A percentile compares a stretch with the other conserved stretches of the same genome.
phyloP scores from a whole-genome alignment of 352 stramenopile genomes.

The Pythium biforme region DNA sequence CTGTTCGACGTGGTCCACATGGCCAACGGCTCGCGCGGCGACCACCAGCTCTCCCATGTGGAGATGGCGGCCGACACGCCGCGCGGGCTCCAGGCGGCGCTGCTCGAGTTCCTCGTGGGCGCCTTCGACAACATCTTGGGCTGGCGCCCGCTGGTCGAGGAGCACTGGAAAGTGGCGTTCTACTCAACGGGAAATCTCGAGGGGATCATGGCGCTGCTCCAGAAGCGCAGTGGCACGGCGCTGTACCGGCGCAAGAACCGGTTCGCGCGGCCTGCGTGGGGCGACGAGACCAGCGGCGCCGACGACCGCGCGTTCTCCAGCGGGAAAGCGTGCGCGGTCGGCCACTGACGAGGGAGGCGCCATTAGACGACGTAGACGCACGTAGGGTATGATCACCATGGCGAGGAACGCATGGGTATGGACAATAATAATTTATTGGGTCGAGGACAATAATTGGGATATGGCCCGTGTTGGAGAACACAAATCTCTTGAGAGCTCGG shows the following conservation, averaged over 20 bases:
- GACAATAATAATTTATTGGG: neutral
- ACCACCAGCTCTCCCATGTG: constrained; percentile 32
- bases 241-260: constrained; percentile 29
- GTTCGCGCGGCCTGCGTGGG: constrained; percentile 19
- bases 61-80: constrained; percentile 34
- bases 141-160: constrained; percentile 25
- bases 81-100: constrained; percentile 15
- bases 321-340: neutral
- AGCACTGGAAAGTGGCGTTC: constrained; percentile 27
- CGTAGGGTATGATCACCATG: neutral
- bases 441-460: neutral
- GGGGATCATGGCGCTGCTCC: constrained; percentile 28
- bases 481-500: neutral
- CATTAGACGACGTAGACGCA: too few relatives aligned
- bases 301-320: neutral
- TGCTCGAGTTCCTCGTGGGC: constrained; percentile 34
- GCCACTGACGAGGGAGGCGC: neutral
- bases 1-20: constrained; percentile 38
- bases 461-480: neutral
- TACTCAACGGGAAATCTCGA: constrained; percentile 37
- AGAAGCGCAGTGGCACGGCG: constrained; percentile 12
- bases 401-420: neutral
- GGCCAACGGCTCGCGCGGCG: constrained; percentile 19
- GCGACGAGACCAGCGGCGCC: neutral
- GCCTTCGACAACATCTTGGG: constrained; percentile 19